A percentile compares a stretch with the other conserved stretches of the same genome.
Conservation (phyloP, 2,329 filamentous ascomycete species). For the Sclerotiophoma versabilis region DNA sequence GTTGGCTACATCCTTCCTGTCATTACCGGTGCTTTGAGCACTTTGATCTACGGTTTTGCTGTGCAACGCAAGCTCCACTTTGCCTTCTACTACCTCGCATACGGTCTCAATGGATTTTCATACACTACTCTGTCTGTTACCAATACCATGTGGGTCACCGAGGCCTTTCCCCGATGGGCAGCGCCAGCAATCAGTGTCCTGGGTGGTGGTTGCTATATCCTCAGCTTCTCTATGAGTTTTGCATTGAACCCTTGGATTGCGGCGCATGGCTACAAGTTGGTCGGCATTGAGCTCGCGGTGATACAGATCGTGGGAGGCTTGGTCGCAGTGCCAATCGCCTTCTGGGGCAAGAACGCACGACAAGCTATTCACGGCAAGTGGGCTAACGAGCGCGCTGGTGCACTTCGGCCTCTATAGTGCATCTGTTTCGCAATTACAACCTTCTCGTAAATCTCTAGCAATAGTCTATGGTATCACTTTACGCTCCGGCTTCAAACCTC, state of each 20-base stretch:
- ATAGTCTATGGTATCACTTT: conserved; percentile 2
- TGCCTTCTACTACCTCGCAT: conserved; percentile 31
- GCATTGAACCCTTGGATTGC: conserved; percentile 34
- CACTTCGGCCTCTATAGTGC: conserved; percentile 33
- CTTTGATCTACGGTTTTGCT: conserved; percentile 35
- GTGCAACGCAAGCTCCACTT: conserved; percentile 25
- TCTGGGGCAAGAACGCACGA: conserved; percentile 39
- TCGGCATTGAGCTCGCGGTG: conserved; percentile 46
- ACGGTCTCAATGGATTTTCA: conserved; percentile 40
- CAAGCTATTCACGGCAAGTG: conserved; percentile 40
- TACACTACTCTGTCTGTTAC: conserved; percentile 32
- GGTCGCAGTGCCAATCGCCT: conserved; percentile 37
- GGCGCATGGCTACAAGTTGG: conserved; percentile 34
- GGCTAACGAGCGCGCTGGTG: conserved; percentile 36
- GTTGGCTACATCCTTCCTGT: conserved; percentile 38
- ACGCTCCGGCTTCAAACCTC: neutral
- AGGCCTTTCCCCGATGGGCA: conserved; percentile 44
- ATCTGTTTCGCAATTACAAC: neutral
- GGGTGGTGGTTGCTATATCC: conserved; percentile 31
- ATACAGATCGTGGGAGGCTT: conserved; percentile 43
- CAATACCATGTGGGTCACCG: conserved; percentile 42
- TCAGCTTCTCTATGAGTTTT: conserved; percentile 35
- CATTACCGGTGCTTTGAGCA: conserved; percentile 30
- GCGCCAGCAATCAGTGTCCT: conserved; percentile 39
- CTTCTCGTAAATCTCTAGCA: too few species aligned